Base-by-base conservation (phyloP, 2,329 filamentous ascomycete genomes). In the Colletotrichum echinochloae region DNA sequence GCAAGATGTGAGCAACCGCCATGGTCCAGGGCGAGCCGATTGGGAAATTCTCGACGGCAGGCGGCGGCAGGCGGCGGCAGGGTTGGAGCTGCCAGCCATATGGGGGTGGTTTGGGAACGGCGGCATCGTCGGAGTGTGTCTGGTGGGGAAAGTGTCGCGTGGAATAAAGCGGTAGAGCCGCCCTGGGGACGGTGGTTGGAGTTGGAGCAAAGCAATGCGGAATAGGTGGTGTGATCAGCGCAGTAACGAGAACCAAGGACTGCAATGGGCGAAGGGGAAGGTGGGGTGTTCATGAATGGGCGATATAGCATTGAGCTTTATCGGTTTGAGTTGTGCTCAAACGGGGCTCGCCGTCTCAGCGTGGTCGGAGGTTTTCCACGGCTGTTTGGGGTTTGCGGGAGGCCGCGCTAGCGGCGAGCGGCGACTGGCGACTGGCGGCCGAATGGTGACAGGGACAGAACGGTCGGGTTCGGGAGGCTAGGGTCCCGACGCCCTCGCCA, bases 321-420 rank as follows among this genome's bases (percentile, higher is more conserved):
- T 59, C 64, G 51, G 64, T 71, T 71, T 71, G 64, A 68, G 68
- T 71, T 71, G 64, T 37, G 65, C 68, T 71, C 68, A 71, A 71
- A 71, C 64, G 64, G 65, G 57, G 68, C 20, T 71, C 46, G 52
- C 52, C 64, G 68, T 71, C 68, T 71, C 68, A 71, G 64, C 64
- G 57, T 67, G 54, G 66, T 70, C 67, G 57, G 68, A 71, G 57
- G 68, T 71, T 67, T 60, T 59, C n/a, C 46, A 37, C 23, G 33
- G 44, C 57, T 48, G 23, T 48, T 4, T 16, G 57, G 14, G 41
- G 14, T 12, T 46, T 20, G 41, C 16, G 20, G 41, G 56, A 5
- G 28, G 56, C 14, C 11, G 33, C 7, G 35, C 39, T 28, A n/a
- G 33, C 59, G 33, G 59, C 49, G 39, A 39, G 9, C 28, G 41